Conservation (phyloP, 2,329 filamentous ascomycete species). For the Colletotrichum godetiae region DNA sequence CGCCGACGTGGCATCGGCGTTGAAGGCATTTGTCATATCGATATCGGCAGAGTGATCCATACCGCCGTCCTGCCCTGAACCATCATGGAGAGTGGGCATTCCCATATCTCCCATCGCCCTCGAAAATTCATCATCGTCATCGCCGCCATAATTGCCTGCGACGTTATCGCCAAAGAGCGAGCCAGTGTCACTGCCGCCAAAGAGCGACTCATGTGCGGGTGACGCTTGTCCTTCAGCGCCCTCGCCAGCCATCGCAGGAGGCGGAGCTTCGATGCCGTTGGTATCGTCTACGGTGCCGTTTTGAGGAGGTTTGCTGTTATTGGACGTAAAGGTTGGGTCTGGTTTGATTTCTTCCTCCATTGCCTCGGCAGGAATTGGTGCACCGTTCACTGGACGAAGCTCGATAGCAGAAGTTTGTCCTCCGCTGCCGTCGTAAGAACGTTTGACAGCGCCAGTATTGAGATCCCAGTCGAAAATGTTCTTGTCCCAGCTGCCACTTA, state of each 20-base stretch:
- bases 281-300: slow-evolving; percentile 58
- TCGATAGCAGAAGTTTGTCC: slow-evolving; percentile 92
- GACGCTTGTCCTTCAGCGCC: slow-evolving; percentile 72
- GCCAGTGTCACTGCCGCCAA: slow-evolving; percentile 81
- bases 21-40: slow-evolving; percentile 50
- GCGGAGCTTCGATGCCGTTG: slow-evolving; percentile 5
- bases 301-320: slow-evolving; percentile 71
- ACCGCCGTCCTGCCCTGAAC: slow-evolving; percentile 51
- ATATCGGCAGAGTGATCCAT: slow-evolving; percentile 55
- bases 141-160: slow-evolving; percentile 66
- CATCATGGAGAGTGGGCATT: slow-evolving; percentile 44
- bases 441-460: slow-evolving; percentile 81
- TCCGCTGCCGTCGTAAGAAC: slow-evolving; percentile 81
- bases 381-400: slow-evolving; percentile 79
- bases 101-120: slow-evolving; percentile 72
- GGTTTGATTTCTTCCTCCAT: slow-evolving; percentile 67
- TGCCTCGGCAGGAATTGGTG: slow-evolving; percentile 80
- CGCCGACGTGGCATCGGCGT: slow-evolving; percentile 42
- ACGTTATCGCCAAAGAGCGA: slow-evolving; percentile 87
- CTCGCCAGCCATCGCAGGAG: slow-evolving; percentile 46
- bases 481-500: slow-evolving; percentile 98
- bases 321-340: slow-evolving; percentile 77
- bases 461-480: slow-evolving; percentile 94
- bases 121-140: slow-evolving; percentile 87
- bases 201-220: slow-evolving; percentile 82